phyloP scores from a whole-genome alignment of 345 rosid species.

The Gossypium turneri region DNA sequence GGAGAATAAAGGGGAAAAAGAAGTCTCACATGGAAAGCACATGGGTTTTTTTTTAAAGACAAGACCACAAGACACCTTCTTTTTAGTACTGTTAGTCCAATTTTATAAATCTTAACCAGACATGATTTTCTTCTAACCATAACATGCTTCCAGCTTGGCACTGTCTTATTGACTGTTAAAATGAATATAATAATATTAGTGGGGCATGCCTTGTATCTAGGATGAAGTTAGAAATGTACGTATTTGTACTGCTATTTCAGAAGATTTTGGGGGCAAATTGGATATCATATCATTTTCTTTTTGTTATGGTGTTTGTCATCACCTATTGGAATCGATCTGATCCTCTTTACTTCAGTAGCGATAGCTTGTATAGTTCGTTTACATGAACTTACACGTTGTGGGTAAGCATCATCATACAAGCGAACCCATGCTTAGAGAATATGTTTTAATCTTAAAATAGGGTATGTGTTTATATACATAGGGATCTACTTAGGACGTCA shows the following conservation, averaged over 20 bases:
- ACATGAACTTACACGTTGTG: too few species aligned
- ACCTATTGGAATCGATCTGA: accelerated
- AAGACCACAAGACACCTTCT: background rate
- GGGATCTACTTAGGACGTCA: accelerated
- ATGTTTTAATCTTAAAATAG: too few species aligned
- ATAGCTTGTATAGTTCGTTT: too few species aligned
- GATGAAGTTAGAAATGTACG: too few species aligned
- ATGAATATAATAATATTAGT: too few species aligned
- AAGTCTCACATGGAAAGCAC: conserved; percentile 35
- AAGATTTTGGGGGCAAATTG: background rate
- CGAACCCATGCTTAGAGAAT: accelerated
- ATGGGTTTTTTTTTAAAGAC: conserved; percentile 19
- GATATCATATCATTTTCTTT: background rate
- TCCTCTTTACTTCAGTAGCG: too few species aligned
- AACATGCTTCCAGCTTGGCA: conserved; percentile 26
- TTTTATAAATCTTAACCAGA: conserved; percentile 16
- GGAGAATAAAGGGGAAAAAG: too few species aligned
- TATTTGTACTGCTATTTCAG: too few species aligned
- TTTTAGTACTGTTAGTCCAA: background rate
- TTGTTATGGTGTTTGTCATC: too few species aligned
- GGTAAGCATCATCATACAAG: too few species aligned
- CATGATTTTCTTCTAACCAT: conserved; percentile 38
- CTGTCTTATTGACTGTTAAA: background rate
- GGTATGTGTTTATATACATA: too few species aligned
- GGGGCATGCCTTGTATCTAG: too few species aligned